Evolutionary conservation across 1,139 yeast species (phyloP).

Genomic region (Waltiozyma solani): DNA sequence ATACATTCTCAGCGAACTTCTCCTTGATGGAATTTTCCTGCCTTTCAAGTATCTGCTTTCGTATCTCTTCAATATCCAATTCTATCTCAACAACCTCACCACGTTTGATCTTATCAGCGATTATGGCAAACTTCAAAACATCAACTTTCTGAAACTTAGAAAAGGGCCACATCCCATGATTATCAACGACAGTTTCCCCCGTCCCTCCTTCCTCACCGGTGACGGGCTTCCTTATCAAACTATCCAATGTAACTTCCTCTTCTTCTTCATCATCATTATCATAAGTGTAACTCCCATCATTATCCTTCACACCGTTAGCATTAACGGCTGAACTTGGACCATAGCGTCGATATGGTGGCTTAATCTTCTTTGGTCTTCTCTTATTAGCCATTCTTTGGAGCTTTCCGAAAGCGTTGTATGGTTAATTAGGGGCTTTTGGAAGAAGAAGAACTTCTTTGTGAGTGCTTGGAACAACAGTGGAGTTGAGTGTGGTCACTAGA

Average conservation of each 20-base stretch:
- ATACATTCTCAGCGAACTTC: constrained; percentile 3
- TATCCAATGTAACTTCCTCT: constrained; percentile 13
- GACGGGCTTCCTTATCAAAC: constrained; percentile 7
- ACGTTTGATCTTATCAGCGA: constrained; percentile 6
- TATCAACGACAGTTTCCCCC: constrained; percentile 1
- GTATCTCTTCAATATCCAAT: constrained; percentile 3
- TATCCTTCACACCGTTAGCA: not conserved
- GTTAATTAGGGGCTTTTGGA: no score
- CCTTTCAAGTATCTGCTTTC: not conserved
- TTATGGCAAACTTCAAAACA: constrained; percentile 8
- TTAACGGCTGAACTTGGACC: constrained; percentile 50
- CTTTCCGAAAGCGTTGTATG: no score
- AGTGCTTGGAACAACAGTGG: no score
- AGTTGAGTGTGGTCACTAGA: no score
- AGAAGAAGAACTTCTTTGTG: no score
- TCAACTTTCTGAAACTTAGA: constrained; percentile 9
- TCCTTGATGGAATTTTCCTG: constrained; percentile 4
- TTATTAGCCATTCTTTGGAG: constrained; percentile 78
- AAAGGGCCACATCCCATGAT: constrained; percentile 6
- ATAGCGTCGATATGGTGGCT: constrained; percentile 69
- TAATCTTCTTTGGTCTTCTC: constrained; percentile 71
- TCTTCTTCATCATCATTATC: constrained; percentile 29
- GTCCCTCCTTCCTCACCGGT: constrained; percentile 2
- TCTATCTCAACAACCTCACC: constrained; percentile 9
- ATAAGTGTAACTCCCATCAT: constrained; percentile 3